Evolutionary conservation across 441 rosid genomes (phyloP).

Genomic region (Brassica balearica): DNA sequence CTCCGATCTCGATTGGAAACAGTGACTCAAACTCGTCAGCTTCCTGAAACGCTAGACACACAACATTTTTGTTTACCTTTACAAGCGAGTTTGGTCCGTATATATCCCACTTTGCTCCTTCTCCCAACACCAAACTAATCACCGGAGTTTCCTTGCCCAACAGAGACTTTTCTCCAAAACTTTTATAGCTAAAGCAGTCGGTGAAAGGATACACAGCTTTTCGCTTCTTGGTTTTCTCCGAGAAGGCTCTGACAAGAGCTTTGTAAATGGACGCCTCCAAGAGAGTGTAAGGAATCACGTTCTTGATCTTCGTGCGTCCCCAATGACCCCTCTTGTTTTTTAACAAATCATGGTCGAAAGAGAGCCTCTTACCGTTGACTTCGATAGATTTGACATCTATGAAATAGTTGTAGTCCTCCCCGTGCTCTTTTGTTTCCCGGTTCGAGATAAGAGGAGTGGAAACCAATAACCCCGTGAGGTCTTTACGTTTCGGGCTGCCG

Average conservation of each 20-base stretch:
- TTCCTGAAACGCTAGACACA: background rate
- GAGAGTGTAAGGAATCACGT: slow-evolving; percentile 1
- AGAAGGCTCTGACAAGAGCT: background rate
- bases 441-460: slow-evolving; percentile 9
- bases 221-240: background rate
- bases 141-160: background rate
- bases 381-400: background rate
- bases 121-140: background rate
- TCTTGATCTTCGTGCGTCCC: slow-evolving; percentile 6
- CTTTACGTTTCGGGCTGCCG: background rate
- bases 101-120: background rate
- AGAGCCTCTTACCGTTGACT: slow-evolving; percentile 2
- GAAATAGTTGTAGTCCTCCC: background rate
- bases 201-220: background rate
- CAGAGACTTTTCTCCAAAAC: background rate
- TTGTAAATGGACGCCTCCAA: background rate
- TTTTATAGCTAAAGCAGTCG: slow-evolving; percentile 5
- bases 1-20: slow-evolving; percentile 1
- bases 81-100: slow-evolving; percentile 1
- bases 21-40: background rate
- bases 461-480: background rate
- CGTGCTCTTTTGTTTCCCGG: background rate
- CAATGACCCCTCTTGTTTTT: background rate
- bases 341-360: background rate
- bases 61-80: background rate